These are phyloP conservation scores for Kodamaea fungicola DNA, from an alignment of 1,139 yeast genomes.

Conservation along the genomic window DNA sequence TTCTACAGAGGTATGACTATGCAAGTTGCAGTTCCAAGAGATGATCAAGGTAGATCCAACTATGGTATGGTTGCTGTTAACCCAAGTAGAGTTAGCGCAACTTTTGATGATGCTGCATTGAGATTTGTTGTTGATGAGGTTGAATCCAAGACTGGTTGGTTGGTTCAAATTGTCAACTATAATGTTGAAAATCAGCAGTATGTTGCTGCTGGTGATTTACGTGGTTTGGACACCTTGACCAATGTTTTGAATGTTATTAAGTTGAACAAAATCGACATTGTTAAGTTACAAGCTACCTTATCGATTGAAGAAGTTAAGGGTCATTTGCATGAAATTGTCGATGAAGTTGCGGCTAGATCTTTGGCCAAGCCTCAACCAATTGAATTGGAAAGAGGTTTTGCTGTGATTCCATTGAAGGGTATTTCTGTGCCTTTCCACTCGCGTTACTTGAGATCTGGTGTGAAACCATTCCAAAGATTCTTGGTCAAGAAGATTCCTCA, in stretches of 20 bases:
- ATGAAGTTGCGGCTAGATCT: constrained; percentile 78
- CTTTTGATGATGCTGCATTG: constrained; percentile 90
- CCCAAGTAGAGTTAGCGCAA: constrained; percentile 86
- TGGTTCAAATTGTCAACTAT: constrained; percentile 95
- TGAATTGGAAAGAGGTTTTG: constrained; percentile 95
- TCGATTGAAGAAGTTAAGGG: constrained; percentile 83
- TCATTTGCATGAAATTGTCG: constrained; percentile 82
- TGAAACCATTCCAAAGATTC: constrained; percentile 97
- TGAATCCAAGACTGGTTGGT: constrained; percentile 80
- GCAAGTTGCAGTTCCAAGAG: constrained; percentile 99
- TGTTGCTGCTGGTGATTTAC: constrained; percentile 96
- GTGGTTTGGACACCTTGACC: constrained; percentile 89
- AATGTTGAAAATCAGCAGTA: constrained; percentile 98
- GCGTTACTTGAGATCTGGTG: constrained; percentile 95
- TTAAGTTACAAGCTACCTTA: constrained; percentile 76
- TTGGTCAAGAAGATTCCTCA: constrained; percentile 92
- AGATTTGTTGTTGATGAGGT: constrained; percentile 93
- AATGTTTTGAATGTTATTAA: constrained; percentile 91
- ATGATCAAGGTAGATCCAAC: constrained; percentile 89
- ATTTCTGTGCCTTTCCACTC: constrained; percentile 99
- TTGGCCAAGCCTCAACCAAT: constrained; percentile 91
- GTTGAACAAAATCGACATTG: constrained; percentile 90
- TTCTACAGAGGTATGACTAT: constrained; percentile 99
- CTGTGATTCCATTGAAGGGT: constrained; percentile 97
- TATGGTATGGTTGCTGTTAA: constrained; percentile 99